Evolutionary conservation across 1,284 basidiomycete species (phyloP), one percentile per base, ranked within the genome.

Genomic region (Boletus subluridellus): DNA sequence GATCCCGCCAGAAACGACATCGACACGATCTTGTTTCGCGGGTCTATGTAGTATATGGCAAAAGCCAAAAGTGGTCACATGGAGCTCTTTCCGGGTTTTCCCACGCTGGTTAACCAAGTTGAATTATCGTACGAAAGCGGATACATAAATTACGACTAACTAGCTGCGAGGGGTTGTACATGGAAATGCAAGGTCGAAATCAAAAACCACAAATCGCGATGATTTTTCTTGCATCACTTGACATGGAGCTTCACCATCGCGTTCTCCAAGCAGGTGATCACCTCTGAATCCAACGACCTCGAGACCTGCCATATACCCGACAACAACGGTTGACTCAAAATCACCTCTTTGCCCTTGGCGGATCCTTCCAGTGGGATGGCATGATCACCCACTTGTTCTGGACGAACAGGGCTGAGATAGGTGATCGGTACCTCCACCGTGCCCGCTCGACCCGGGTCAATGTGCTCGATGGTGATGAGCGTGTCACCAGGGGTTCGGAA

Each of bases 1-100:
- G 84, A 81, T 37, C 83, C 82, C 53, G 80, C 66, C 51, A 85
- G 69, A 65, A 79, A 75, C 42, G 82, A 80, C 81, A 82, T 80
- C 1, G 39, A 12, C 15, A 21, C 5, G 3, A n/a, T 17, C 32
- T 57, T 39, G 41, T 50, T 49, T 28, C 24, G 17, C 42, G 7
- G 26, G 42, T 51, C 44, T 17, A 24, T 9, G 21, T 30, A 8
- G 38, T 14, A n/a, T 48, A 48, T 38, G 15, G 7, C 32, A 28
- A 44, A 15, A 44, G 24, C 5, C 21, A 24, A 24, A 24, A 3
- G 21, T 9, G 4, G 37, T 39, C 17, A 21, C n/a, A 39, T 10
- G 17, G 17, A 10, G 17, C 9, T 12, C 30, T 35, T 15, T 47
- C 39, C 12, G 15, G 15, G 32, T 9, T 30, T 62, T 62, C 61